Conservation (phyloP, 192 early-diverging fungal genomes). For the Entomortierella parvispora region DNA sequence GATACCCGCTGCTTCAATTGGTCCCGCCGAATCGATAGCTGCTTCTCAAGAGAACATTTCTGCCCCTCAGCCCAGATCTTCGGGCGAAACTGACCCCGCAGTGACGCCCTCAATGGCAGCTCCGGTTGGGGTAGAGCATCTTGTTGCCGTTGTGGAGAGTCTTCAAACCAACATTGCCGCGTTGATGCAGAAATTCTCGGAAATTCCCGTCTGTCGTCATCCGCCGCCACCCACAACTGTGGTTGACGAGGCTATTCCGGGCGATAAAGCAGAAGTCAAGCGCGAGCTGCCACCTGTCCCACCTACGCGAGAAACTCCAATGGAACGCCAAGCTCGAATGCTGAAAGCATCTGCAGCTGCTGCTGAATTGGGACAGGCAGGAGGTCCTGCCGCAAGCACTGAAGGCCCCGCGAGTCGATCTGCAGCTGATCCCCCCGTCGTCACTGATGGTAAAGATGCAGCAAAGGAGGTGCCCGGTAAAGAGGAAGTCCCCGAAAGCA, state of each 20-base stretch:
- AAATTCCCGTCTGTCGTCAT: background rate
- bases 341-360: background rate
- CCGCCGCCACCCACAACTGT: background rate
- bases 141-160: background rate
- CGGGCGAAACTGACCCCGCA: too few species aligned
- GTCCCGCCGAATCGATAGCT: too few species aligned
- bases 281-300: background rate
- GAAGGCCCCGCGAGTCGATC: too few species aligned
- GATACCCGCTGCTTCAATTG: too few species aligned
- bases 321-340: background rate
- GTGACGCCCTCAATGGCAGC: too few species aligned
- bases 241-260: background rate
- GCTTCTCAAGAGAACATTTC: too few species aligned
- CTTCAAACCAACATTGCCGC: slow-evolving; percentile 7
- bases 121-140: background rate
- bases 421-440: too few species aligned
- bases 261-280: background rate
- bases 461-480: background rate
- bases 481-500: too few species aligned
- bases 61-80: too few species aligned
- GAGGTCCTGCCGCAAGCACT: background rate
- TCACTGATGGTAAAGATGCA: too few species aligned
- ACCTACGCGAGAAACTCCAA: background rate
- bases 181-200: slow-evolving; percentile 22
- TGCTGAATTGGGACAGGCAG: background rate